phyloP scores from a whole-genome alignment of 2,329 filamentous ascomycete species.

The Fusarium sp. region DNA sequence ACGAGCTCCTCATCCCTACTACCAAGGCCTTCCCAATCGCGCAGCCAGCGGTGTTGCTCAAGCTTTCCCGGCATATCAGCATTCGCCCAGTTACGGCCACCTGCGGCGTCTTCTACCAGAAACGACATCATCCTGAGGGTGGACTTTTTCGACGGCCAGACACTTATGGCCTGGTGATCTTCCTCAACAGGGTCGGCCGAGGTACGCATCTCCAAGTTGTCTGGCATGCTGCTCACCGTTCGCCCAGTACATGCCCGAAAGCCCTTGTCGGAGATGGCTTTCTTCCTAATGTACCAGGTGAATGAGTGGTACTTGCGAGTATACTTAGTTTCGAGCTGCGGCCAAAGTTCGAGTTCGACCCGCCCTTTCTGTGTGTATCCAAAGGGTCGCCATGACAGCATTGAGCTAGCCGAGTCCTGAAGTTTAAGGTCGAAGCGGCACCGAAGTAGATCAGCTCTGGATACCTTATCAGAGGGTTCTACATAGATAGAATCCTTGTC shows the following conservation, averaged over 20 bases:
- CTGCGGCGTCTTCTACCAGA: neutral
- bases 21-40: neutral
- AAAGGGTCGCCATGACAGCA: constrained; percentile 2
- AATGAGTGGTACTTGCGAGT: neutral
- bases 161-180: neutral
- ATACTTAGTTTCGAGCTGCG: constrained; percentile 6
- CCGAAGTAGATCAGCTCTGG: neutral
- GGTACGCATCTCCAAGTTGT: neutral
- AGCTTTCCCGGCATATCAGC: neutral
- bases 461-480: neutral
- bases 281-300: neutral
- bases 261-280: neutral
- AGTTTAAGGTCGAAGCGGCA: constrained; percentile 8
- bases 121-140: neutral
- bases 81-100: neutral
- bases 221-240: neutral
- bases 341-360: constrained; percentile 13
- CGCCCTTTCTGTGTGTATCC: neutral
- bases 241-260: neutral
- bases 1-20: neutral
- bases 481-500: neutral
- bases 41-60: neutral
- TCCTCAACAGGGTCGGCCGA: neutral
- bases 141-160: neutral
- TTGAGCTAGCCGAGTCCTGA: neutral